phyloP scores from a whole-genome alignment of 2,329 filamentous ascomycete species.

The Paecilomyces sp. region DNA sequence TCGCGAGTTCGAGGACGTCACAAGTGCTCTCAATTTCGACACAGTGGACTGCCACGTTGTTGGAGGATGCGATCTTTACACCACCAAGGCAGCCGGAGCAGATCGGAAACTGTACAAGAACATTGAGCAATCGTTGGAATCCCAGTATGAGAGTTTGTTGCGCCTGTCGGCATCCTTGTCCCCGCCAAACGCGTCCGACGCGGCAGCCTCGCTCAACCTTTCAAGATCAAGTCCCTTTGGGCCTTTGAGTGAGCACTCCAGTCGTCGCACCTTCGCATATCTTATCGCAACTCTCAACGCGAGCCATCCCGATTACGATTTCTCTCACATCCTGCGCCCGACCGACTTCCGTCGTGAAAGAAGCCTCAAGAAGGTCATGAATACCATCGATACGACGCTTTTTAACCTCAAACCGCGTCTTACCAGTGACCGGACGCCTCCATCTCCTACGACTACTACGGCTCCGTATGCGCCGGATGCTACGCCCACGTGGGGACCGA shows the following conservation, averaged over 20 bases:
- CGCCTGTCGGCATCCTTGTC: constrained; percentile 82
- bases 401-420: constrained; percentile 71
- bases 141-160: constrained; percentile 81
- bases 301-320: constrained; percentile 94
- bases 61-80: constrained; percentile 93
- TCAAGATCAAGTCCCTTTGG: constrained; percentile 89
- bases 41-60: constrained; percentile 87
- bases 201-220: constrained; percentile 62
- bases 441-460: constrained; percentile 36
- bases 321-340: constrained; percentile 83
- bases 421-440: constrained; percentile 31
- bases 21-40: constrained; percentile 89
- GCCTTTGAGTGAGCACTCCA: constrained; percentile 77
- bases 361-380: constrained; percentile 73
- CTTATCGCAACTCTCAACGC: constrained; percentile 94
- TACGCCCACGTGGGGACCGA: constrained; percentile 69
- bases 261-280: constrained; percentile 88
- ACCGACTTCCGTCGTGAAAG: constrained; percentile 84
- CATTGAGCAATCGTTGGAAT: constrained; percentile 85
- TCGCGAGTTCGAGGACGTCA: constrained; percentile 84
- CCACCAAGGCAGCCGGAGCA: constrained; percentile 86
- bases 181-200: constrained; percentile 67
- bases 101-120: constrained; percentile 97
- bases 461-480: constrained; percentile 43
- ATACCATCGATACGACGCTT: constrained; percentile 77